Conservation (phyloP, 306 rosid species). For the Sicyos edulis region DNA sequence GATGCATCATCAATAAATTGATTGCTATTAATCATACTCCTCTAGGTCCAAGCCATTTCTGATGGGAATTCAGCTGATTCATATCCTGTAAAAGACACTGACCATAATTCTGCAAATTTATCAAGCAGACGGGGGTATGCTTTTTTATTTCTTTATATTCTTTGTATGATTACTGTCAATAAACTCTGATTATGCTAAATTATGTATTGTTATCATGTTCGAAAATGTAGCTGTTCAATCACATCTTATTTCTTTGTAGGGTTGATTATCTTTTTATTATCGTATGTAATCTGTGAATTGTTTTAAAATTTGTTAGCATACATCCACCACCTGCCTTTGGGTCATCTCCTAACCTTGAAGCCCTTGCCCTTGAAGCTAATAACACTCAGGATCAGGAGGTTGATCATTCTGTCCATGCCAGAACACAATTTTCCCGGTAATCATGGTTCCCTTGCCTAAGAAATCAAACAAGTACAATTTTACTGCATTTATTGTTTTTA, state of each 20-base stretch:
- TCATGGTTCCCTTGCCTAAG: constrained; percentile 1
- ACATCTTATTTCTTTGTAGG: background rate
- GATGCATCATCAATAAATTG: background rate
- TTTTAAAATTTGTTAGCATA: constrained; percentile 40
- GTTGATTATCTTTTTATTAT: constrained; percentile 14
- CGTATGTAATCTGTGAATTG: constrained; percentile 25
- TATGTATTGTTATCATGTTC: background rate
- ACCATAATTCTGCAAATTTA: constrained; percentile 46
- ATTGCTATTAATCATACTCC: background rate
- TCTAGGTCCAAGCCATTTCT: constrained; percentile 61
- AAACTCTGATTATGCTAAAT: background rate
- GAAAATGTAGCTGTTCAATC: background rate
- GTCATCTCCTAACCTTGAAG: constrained; percentile 96
- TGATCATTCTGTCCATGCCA: constrained; percentile 65
- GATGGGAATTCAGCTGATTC: constrained; percentile 50
- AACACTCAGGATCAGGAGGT: constrained; percentile 44
- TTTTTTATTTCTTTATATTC: background rate
- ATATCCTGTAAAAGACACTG: constrained; percentile 42
- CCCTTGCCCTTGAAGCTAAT: constrained; percentile 70
- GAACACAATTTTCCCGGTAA: constrained; percentile 49
- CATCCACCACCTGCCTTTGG: constrained; percentile 99
- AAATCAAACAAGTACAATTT: constrained; percentile 14
- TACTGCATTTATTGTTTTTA: background rate
- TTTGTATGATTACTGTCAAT: constrained; percentile 3
- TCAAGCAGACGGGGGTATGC: constrained; percentile 54